Conservation (phyloP, 257 asterid genomes). For the Nicotiana knightiana region DNA sequence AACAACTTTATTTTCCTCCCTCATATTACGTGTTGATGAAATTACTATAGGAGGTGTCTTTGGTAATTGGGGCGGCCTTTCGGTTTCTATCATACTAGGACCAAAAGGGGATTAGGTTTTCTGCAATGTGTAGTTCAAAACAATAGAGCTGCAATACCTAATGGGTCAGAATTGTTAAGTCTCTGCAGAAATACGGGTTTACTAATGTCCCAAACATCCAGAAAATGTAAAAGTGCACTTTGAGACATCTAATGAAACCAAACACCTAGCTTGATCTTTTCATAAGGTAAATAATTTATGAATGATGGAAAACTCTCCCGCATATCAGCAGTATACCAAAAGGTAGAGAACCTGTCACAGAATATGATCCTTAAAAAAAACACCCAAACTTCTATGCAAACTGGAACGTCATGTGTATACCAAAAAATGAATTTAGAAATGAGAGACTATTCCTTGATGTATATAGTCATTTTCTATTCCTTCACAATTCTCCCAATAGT, state of each 20-base stretch:
- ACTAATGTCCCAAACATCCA: not conserved
- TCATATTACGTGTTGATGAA: not conserved
- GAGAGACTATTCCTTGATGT: not conserved
- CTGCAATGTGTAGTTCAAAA: not conserved
- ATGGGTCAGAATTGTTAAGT: not conserved
- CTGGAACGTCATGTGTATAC: not conserved
- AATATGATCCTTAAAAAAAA: not conserved
- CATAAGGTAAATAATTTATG: not conserved
- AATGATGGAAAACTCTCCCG: not conserved
- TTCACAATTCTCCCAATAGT: not conserved
- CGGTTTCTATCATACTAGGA: constrained; percentile 1
- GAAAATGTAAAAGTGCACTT: not conserved
- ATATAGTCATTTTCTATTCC: not conserved
- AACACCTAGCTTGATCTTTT: not conserved
- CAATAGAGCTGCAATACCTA: not conserved
- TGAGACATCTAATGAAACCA: not conserved
- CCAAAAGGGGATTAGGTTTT: not conserved
- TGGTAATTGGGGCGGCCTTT: constrained; percentile 2
- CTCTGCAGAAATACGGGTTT: not conserved
- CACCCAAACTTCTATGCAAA: not conserved
- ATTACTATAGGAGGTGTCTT: not conserved
- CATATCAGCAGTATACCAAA: not conserved
- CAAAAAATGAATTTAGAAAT: not conserved
- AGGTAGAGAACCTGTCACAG: not conserved
- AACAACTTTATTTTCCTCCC: not conserved